phyloP scores from a whole-genome alignment of 805 yeast species.

The Ogataea glucozyma region DNA sequence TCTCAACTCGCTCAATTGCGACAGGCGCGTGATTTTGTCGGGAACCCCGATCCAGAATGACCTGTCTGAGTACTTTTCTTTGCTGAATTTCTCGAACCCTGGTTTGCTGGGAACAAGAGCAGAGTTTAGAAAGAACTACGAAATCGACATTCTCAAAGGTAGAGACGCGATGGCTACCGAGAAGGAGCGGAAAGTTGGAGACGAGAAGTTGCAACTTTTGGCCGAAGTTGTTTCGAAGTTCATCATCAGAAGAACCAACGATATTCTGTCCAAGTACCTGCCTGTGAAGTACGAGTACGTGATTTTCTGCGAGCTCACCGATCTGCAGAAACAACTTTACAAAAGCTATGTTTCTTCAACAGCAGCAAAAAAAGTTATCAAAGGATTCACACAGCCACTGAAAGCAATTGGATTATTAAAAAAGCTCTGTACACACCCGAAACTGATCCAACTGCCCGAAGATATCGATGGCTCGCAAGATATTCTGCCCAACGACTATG shows the following conservation, averaged over 20 bases:
- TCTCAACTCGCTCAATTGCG: slow-evolving; percentile 77
- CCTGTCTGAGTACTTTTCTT: slow-evolving; percentile 87
- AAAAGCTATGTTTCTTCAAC: slow-evolving; percentile 76
- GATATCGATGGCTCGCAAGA: slow-evolving; percentile 72
- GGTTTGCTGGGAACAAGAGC: slow-evolving; percentile 81
- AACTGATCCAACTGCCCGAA: slow-evolving; percentile 68
- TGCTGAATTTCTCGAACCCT: slow-evolving; percentile 91
- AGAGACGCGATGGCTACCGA: slow-evolving; percentile 91
- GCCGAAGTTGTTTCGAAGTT: slow-evolving; percentile 80
- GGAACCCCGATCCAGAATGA: slow-evolving; percentile 98
- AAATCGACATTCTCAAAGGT: slow-evolving; percentile 74
- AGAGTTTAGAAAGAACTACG: slow-evolving; percentile 85
- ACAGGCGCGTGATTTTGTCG: slow-evolving; percentile 85
- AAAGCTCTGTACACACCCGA: slow-evolving; percentile 94
- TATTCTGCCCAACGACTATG: slow-evolving; percentile 75
- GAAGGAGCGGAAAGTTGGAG: slow-evolving; percentile 68
- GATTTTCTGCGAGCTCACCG: slow-evolving; percentile 82
- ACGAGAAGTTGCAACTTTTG: slow-evolving; percentile 64
- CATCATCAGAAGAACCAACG: slow-evolving; percentile 94
- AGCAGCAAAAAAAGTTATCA: slow-evolving; percentile 65
- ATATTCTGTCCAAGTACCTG: slow-evolving; percentile 86
- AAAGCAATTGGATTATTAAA: slow-evolving; percentile 87
- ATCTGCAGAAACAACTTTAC: slow-evolving; percentile 73
- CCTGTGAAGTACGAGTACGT: slow-evolving; percentile 98
- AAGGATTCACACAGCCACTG: slow-evolving; percentile 76